These are phyloP conservation scores for Leptographium flavum DNA, from an alignment of 2,329 filamentous ascomycete species.

Conservation along the genomic window DNA sequence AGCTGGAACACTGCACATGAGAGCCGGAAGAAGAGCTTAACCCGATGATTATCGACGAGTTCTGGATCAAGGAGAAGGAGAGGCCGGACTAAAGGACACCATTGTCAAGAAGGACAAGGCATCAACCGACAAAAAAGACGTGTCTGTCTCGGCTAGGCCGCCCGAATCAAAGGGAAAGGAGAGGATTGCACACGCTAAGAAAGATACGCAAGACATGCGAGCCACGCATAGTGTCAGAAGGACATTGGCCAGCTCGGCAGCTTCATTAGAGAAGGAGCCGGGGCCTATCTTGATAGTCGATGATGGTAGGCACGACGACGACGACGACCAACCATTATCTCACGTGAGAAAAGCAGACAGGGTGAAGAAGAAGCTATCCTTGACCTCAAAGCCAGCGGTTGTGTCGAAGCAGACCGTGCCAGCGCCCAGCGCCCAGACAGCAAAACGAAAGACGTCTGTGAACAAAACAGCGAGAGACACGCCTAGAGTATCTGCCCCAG, in stretches of 20 bases:
- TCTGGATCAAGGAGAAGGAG: slow-evolving; percentile 30
- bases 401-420: neutral
- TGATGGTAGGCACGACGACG: no score
- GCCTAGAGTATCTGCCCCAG: neutral
- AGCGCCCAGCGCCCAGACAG: neutral
- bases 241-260: neutral
- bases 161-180: neutral
- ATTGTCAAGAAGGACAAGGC: neutral
- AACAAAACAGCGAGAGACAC: no score
- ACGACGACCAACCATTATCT: neutral
- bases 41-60: slow-evolving; percentile 18
- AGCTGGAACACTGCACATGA: slow-evolving; percentile 41
- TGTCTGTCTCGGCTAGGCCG: neutral
- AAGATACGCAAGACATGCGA: no score
- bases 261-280: neutral
- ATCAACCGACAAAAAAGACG: neutral
- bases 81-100: slow-evolving; percentile 16
- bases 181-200: neutral
- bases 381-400: neutral
- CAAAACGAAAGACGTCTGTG: neutral
- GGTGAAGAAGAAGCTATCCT: neutral
- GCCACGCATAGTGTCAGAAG: neutral
- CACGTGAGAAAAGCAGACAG: neutral
- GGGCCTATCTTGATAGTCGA: no score
- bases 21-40: slow-evolving; percentile 32